These are phyloP conservation scores for Pseudocercospora vitis DNA, from an alignment of 2,329 filamentous ascomycete species.

Conservation along the genomic window DNA sequence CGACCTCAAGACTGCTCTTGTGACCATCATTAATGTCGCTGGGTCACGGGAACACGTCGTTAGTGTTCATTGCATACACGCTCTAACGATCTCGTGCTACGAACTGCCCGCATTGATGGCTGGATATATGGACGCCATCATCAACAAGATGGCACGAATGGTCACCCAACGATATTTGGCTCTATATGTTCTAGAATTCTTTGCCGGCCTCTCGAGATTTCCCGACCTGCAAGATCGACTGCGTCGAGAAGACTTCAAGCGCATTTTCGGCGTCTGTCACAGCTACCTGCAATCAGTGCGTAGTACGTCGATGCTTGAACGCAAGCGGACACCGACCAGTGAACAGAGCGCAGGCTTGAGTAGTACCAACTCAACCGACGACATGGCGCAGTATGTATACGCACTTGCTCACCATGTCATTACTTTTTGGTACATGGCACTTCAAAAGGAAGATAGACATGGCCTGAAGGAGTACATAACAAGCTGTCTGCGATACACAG, in stretches of 20 bases:
- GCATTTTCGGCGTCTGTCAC: slow-evolving; percentile 93
- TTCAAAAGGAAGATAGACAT: slow-evolving; percentile 80
- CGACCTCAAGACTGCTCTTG: slow-evolving; percentile 85
- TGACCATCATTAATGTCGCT: slow-evolving; percentile 79
- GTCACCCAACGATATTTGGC: slow-evolving; percentile 91
- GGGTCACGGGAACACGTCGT: slow-evolving; percentile 56
- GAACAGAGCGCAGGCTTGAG: slow-evolving; percentile 30
- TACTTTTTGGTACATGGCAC: slow-evolving; percentile 91
- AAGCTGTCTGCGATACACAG: slow-evolving; percentile 75
- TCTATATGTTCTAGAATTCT: slow-evolving; percentile 91
- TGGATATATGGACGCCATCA: slow-evolving; percentile 78
- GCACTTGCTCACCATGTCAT: slow-evolving; percentile 93
- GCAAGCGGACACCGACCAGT: slow-evolving; percentile 30
- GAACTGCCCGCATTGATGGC: slow-evolving; percentile 86
- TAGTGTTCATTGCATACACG: slow-evolving; percentile 90
- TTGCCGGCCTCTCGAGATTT: slow-evolving; percentile 83
- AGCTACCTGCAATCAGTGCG: slow-evolving; percentile 87
- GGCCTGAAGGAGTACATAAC: slow-evolving; percentile 89
- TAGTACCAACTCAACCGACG: slow-evolving; percentile 32
- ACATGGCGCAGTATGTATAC: slow-evolving; percentile 69
- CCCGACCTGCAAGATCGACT: slow-evolving; percentile 54
- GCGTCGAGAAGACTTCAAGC: slow-evolving; percentile 83
- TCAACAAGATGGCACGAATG: slow-evolving; percentile 92
- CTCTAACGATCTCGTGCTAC: slow-evolving; percentile 89
- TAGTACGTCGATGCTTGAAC: slow-evolving; percentile 40